Percentiles rank a stretch among this genome's conserved stretches.
These are phyloP conservation scores for Citrus hindsii DNA, from an alignment of 345 rosid species.

Conservation along the genomic window DNA sequence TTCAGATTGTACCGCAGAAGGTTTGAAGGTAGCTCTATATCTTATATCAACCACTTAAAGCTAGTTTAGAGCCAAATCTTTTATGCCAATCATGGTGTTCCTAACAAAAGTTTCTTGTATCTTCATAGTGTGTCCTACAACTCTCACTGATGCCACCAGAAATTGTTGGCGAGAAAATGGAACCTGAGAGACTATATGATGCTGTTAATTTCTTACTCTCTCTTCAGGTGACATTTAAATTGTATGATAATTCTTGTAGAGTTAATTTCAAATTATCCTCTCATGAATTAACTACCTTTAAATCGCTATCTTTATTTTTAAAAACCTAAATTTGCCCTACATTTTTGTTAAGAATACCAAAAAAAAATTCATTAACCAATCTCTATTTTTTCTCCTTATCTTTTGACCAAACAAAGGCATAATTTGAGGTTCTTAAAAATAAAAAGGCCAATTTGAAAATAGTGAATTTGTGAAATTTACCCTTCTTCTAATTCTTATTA, in stretches of 20 bases:
- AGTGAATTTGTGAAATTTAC: too few relatives aligned
- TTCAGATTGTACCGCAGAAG: slow-evolving; percentile 15
- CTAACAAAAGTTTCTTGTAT: slow-evolving; percentile 11
- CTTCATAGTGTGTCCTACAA: slow-evolving; percentile 38
- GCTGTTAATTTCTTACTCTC: slow-evolving; percentile 59
- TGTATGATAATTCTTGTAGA: not conserved
- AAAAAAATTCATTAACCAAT: too few relatives aligned
- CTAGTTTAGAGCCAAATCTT: not conserved
- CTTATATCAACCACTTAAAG: slow-evolving; percentile 20
- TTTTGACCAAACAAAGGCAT: too few relatives aligned
- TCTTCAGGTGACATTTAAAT: slow-evolving; percentile 40
- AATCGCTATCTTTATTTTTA: too few relatives aligned
- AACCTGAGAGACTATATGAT: slow-evolving; percentile 45
- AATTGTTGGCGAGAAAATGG: slow-evolving; percentile 45
- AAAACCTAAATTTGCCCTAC: too few relatives aligned
- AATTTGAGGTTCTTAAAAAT: too few relatives aligned
- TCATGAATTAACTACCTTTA: too few relatives aligned
- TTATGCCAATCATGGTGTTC: not conserved
- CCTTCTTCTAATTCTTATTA: not conserved
- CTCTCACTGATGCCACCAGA: slow-evolving; percentile 45
- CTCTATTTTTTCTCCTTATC: too few relatives aligned
- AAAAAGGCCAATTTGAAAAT: too few relatives aligned
- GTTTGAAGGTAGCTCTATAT: slow-evolving; percentile 25
- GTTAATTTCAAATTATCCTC: too few relatives aligned
- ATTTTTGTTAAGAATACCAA: too few relatives aligned